Conservation (phyloP, 768 basidiomycete species). For the Dacryopinax primogenitus region DNA sequence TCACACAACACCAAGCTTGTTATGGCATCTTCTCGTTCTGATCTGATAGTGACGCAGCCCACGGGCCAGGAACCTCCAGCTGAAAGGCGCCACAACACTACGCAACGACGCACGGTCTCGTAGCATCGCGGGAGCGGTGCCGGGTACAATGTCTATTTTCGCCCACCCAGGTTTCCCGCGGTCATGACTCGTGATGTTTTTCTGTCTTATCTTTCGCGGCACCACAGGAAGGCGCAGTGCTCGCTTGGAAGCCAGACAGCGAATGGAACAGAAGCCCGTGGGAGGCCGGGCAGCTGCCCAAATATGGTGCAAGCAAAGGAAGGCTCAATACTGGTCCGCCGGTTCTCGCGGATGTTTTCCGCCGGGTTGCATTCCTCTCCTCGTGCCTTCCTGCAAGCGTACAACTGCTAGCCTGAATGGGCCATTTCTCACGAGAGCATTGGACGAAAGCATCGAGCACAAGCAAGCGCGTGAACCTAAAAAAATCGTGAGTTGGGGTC, state of each 20-base stretch:
- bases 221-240: background rate
- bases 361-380: background rate
- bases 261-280: background rate
- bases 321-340: slow-evolving; percentile 4
- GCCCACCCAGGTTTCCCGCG: background rate
- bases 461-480: no score
- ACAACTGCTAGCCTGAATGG: background rate
- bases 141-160: background rate
- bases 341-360: background rate
- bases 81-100: background rate
- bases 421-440: background rate
- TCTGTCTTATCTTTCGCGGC: background rate
- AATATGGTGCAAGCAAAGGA: background rate
- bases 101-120: background rate
- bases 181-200: background rate
- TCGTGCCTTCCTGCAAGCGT: background rate
- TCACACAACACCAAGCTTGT: background rate
- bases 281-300: background rate
- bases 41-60: background rate
- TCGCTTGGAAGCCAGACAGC: background rate
- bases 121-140: background rate
- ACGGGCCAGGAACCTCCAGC: background rate
- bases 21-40: background rate
- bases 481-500: background rate
- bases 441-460: no score